A percentile compares a stretch with the other conserved stretches of the same genome.
Conservation (phyloP, 2,329 filamentous ascomycete genomes). For the Talaromyces sp. region DNA sequence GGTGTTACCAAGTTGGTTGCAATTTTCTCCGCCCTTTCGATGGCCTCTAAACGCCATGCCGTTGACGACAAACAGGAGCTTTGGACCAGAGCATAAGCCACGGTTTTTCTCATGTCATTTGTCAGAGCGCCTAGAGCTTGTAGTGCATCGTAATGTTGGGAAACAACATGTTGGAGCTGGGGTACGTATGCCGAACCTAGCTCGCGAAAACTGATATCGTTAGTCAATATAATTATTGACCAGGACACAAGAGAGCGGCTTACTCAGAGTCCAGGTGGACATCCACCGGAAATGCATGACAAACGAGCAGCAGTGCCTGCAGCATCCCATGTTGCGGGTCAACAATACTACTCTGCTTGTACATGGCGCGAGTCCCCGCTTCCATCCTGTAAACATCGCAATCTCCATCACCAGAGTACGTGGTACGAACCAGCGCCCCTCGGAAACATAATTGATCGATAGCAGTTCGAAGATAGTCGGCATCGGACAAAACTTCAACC, state of each 20-base stretch:
- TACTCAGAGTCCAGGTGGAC: conserved; percentile 3
- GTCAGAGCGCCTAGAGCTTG: not conserved
- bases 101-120: not conserved
- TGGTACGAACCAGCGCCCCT: not conserved
- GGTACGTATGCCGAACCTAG: not conserved
- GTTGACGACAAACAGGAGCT: conserved; percentile 5
- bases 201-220: not conserved
- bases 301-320: conserved; percentile 12
- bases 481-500: not conserved
- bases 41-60: not conserved
- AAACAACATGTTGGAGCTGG: conserved; percentile 6
- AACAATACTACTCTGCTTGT: not conserved
- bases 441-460: not conserved
- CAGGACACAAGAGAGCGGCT: not conserved
- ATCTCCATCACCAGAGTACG: not conserved
- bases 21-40: conserved; percentile 10
- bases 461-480: not conserved
- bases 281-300: conserved; percentile 14
- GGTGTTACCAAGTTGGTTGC: not conserved
- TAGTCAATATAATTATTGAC: not conserved
- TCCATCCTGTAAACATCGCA: not conserved
- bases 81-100: conserved; percentile 1
- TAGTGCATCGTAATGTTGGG: conserved; percentile 1
- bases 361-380: conserved; percentile 2
- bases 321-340: not conserved